Percentiles rank a stretch among this genome's conserved stretches.
These are phyloP conservation scores for Fagus sylvatica DNA, from an alignment of 306 rosid species.

Conservation along the genomic window DNA sequence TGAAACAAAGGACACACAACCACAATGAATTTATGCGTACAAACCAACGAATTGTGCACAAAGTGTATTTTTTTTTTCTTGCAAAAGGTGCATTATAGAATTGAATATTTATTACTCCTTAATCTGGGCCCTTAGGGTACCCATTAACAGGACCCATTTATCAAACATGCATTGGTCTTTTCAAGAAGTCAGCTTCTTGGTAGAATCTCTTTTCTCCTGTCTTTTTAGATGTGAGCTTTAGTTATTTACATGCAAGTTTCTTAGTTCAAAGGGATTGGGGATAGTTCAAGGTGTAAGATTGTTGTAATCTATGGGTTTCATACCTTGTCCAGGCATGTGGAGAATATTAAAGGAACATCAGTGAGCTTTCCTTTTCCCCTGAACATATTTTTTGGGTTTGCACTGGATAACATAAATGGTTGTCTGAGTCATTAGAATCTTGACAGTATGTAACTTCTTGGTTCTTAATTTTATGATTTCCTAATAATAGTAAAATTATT, in stretches of 20 bases:
- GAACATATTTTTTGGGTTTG: background rate
- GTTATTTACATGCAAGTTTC: background rate
- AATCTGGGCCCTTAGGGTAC: too few species aligned
- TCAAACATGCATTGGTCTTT: background rate
- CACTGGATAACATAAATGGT: background rate
- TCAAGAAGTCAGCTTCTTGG: background rate
- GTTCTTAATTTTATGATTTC: background rate
- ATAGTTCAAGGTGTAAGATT: background rate
- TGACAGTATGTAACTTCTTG: background rate
- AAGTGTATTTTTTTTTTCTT: too few species aligned
- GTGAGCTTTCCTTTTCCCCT: background rate
- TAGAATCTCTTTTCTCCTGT: background rate
- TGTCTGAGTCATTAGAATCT: background rate
- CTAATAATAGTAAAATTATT: background rate
- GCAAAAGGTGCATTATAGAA: too few species aligned
- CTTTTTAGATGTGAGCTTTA: background rate
- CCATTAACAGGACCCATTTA: background rate
- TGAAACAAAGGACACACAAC: too few species aligned
- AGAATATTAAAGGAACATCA: slow-evolving; percentile 1
- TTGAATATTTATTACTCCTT: too few species aligned
- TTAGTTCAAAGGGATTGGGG: background rate
- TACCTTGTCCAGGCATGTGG: background rate
- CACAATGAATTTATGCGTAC: too few species aligned
- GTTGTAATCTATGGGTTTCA: background rate
- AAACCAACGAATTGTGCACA: too few species aligned